These are phyloP conservation scores for Lenwebbia sp. DNA, from an alignment of 345 rosid genomes.

Conservation along the genomic window DNA sequence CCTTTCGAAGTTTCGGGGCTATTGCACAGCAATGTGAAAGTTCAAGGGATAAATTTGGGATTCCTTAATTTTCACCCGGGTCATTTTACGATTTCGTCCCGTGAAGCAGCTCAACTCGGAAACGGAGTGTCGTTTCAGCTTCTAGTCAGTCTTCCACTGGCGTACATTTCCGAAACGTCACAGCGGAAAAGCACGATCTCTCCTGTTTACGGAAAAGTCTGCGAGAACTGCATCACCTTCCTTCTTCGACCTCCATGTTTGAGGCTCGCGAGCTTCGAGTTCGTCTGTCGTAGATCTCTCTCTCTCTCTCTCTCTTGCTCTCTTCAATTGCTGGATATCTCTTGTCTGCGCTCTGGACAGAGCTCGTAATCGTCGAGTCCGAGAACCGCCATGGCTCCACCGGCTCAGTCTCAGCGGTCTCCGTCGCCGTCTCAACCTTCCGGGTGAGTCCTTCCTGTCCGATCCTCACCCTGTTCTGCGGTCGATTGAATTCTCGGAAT, in stretches of 20 bases:
- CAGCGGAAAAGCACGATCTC: too few relatives aligned
- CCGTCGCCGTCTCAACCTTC: conserved; percentile 96
- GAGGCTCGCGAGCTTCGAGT: not conserved
- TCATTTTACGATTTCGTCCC: too few relatives aligned
- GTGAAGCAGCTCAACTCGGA: too few relatives aligned
- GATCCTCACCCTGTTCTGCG: not conserved
- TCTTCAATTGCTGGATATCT: not conserved
- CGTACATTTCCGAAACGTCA: too few relatives aligned
- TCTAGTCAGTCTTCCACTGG: too few relatives aligned
- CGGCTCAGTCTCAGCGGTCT: conserved; percentile 64
- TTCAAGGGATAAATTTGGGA: too few relatives aligned
- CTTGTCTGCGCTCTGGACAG: not conserved
- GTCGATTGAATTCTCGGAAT: not conserved
- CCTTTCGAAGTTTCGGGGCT: too few relatives aligned
- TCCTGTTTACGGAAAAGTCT: too few relatives aligned
- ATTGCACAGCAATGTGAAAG: too few relatives aligned
- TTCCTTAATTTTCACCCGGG: too few relatives aligned
- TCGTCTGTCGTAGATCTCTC: not conserved
- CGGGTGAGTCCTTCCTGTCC: conserved; percentile 41
- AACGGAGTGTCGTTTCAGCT: too few relatives aligned
- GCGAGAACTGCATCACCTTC: not conserved
- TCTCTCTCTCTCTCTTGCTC: not conserved
- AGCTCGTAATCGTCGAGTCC: not conserved
- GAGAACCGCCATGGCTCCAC: conserved; percentile 63
- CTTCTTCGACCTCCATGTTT: not conserved